These are phyloP conservation scores for Piedraia hortae DNA, from an alignment of 2,329 filamentous ascomycete genomes.

Conservation along the genomic window DNA sequence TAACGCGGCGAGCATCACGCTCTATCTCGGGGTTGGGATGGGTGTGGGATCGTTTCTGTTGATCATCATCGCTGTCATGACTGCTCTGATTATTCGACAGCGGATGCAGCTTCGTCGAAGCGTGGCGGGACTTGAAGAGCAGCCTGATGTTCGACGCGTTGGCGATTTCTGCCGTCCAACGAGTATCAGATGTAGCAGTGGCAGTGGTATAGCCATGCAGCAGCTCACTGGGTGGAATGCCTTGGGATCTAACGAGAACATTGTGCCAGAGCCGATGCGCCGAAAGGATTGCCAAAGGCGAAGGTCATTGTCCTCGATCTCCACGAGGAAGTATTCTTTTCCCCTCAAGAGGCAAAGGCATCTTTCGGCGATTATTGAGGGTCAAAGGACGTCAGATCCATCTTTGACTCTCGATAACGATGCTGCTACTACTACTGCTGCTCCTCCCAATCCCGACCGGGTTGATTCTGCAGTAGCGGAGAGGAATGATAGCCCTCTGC, in stretches of 20 bases:
- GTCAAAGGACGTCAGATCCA: slow-evolving; percentile 8
- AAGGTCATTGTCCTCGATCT: slow-evolving; percentile 6
- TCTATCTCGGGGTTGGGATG: slow-evolving; percentile 8
- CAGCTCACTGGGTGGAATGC: slow-evolving; percentile 15
- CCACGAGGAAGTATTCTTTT: slow-evolving; percentile 4
- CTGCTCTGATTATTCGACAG: slow-evolving; percentile 6
- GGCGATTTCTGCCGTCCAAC: slow-evolving; percentile 2
- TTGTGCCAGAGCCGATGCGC: slow-evolving; percentile 4
- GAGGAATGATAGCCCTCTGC: slow-evolving; percentile 4
- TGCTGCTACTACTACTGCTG: background rate
- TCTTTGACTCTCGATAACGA: slow-evolving; percentile 6
- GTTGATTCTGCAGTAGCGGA: slow-evolving; percentile 1
- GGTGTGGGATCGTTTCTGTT: slow-evolving; percentile 8
- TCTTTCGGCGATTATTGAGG: slow-evolving; percentile 16
- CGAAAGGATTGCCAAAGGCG: slow-evolving; percentile 5
- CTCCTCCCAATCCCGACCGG: slow-evolving; percentile 3
- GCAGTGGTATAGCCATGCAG: slow-evolving; percentile 4
- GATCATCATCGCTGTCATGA: slow-evolving; percentile 6
- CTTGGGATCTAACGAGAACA: slow-evolving; percentile 15
- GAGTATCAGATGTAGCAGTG: slow-evolving; percentile 5
- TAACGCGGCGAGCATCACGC: slow-evolving; percentile 3
- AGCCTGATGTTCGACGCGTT: slow-evolving; percentile 2
- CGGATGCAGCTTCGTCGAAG: slow-evolving; percentile 6
- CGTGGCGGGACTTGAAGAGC: slow-evolving; percentile 8
- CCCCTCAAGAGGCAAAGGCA: slow-evolving; percentile 8